Percentiles rank a stretch among this genome's conserved stretches.
These are phyloP conservation scores for Pseudogymnoascus sp. DNA, from an alignment of 2,329 filamentous ascomycete genomes.

Conservation along the genomic window DNA sequence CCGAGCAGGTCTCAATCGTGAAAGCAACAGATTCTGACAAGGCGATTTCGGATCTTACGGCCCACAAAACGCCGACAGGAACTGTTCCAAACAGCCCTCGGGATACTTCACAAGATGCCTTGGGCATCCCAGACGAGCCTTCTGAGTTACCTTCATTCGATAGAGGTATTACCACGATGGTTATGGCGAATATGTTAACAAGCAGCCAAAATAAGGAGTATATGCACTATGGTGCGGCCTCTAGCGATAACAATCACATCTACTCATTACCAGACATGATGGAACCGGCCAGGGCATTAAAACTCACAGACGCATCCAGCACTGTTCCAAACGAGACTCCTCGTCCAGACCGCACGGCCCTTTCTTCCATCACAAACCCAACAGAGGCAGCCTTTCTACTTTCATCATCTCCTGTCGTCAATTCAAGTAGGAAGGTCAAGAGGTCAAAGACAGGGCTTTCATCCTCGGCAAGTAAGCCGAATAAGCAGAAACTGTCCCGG, in stretches of 20 bases:
- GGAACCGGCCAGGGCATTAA: neutral
- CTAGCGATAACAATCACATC: neutral
- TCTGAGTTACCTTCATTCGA: neutral
- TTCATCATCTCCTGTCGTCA: neutral
- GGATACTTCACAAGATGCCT: neutral
- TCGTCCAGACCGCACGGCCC: neutral
- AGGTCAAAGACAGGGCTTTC: conserved; percentile 1
- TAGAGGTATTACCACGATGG: neutral
- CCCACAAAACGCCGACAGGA: neutral
- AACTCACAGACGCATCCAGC: conserved; percentile 2
- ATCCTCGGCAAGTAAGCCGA: neutral
- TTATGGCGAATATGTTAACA: conserved; percentile 3
- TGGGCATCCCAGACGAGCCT: neutral
- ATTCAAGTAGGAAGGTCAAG: neutral
- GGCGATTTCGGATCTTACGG: neutral
- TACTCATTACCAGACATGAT: conserved; percentile 9
- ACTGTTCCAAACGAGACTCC: conserved; percentile 9
- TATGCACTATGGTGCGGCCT: neutral
- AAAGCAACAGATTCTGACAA: conserved; percentile 3
- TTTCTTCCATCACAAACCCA: neutral
- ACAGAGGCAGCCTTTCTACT: neutral
- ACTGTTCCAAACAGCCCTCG: neutral
- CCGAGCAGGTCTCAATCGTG: neutral
- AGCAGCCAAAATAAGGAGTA: conserved; percentile 10
- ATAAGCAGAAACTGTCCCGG: neutral